Evolutionary conservation across 2,329 filamentous ascomycete genomes (phyloP).

Genomic region (Aureobasidium sp.): DNA sequence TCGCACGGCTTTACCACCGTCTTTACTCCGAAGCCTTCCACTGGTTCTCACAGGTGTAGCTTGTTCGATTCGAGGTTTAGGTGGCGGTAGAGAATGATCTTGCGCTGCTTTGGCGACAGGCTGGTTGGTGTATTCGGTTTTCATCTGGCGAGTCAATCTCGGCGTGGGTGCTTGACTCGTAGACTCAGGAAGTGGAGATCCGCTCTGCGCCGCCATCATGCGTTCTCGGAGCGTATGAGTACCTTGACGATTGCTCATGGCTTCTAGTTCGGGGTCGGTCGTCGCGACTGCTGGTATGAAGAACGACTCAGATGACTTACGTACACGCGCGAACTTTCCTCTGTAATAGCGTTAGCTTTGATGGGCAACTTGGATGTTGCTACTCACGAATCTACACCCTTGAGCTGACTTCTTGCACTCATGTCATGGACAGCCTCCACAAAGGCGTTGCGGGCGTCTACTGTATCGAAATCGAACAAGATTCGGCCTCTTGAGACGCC

Average conservation of each 20-base stretch:
- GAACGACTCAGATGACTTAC: background rate
- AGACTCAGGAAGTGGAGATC: background rate
- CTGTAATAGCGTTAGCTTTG: no score
- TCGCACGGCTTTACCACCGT: background rate
- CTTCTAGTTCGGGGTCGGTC: background rate
- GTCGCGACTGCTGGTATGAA: background rate
- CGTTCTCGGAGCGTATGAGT: no score
- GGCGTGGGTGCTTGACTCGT: background rate
- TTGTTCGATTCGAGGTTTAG: background rate
- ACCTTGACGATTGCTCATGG: no score
- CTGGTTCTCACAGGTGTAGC: background rate
- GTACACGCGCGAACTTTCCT: background rate
- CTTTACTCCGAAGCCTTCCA: background rate
- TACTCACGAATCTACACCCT: no score
- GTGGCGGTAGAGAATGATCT: background rate
- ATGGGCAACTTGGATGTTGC: no score
- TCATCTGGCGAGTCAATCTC: background rate
- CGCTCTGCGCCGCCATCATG: background rate
- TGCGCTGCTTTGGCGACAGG: background rate
- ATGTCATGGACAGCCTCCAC: no score
- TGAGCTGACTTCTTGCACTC: no score
- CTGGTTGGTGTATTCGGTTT: background rate
- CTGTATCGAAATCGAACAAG: no score
- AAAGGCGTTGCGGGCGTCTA: no score
- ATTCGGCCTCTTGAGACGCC: no score